Evolutionary conservation across 768 basidiomycete species (phyloP).

Genomic region (Mycena polygramma): DNA sequence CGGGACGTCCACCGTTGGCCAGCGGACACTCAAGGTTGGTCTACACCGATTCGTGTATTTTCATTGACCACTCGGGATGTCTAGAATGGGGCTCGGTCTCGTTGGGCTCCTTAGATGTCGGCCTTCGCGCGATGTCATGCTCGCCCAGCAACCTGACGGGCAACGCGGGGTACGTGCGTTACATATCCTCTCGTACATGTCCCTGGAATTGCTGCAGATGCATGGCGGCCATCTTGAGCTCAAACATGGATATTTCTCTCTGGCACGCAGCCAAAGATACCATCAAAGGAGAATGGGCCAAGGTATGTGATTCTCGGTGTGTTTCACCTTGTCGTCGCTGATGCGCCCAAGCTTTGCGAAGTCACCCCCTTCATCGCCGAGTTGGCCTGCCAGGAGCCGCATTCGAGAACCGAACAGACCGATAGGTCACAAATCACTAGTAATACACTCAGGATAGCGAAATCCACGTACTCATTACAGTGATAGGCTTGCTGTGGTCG

Average conservation of each 20-base stretch:
- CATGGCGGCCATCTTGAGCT: constrained; percentile 60
- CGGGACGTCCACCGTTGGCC: constrained; percentile 42
- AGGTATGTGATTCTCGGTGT: constrained; percentile 45
- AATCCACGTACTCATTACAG: not conserved
- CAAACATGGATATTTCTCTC: constrained; percentile 67
- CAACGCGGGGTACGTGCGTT: constrained; percentile 56
- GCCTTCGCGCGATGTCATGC: constrained; percentile 57
- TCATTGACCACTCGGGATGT: constrained; percentile 4
- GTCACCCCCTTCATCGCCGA: constrained; percentile 49
- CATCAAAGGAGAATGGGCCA: constrained; percentile 65
- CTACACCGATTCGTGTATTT: constrained; percentile 14
- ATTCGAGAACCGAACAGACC: constrained; percentile 38
- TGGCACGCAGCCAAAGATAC: constrained; percentile 64
- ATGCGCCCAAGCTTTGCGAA: constrained; percentile 54
- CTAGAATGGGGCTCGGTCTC: constrained; percentile 62
- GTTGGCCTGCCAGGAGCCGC: constrained; percentile 41
- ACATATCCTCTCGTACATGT: not conserved
- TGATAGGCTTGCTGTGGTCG: constrained; percentile 66
- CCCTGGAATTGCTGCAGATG: constrained; percentile 52
- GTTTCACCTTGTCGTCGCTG: constrained; percentile 13
- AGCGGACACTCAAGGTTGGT: constrained; percentile 39
- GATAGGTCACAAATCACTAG: constrained; percentile 60
- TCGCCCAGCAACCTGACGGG: constrained; percentile 65
- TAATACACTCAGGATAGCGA: constrained; percentile 31
- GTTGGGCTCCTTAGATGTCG: constrained; percentile 66